Conservation (phyloP, 148 eudicot species). For the Fagopyrum homotropicum region DNA sequence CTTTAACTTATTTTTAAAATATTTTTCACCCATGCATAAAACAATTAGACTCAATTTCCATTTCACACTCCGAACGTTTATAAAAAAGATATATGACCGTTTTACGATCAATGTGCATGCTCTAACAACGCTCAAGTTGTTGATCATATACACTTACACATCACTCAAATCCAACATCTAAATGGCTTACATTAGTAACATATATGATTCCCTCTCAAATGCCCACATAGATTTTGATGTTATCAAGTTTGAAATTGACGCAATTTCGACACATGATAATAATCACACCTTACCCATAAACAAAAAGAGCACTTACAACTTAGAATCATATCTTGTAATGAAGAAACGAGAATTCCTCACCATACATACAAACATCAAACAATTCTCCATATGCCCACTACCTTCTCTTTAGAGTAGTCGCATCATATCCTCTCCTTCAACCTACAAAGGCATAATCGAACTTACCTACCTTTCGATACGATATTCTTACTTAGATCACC, state of each 20-base stretch:
- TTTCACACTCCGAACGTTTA: too few species aligned
- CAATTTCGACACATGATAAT: constrained; percentile 1
- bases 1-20: too few species aligned
- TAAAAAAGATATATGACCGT: too few species aligned
- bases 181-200: background rate
- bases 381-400: constrained; percentile 5
- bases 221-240: constrained; percentile 1
- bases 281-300: constrained; percentile 3
- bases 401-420: background rate
- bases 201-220: background rate
- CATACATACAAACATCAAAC: constrained; percentile 4
- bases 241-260: background rate
- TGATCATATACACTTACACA: too few species aligned
- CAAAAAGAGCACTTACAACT: background rate
- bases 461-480: background rate
- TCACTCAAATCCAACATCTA: background rate
- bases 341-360: background rate
- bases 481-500: background rate
- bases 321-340: constrained; percentile 10
- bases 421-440: background rate
- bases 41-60: too few species aligned
- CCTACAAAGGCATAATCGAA: background rate
- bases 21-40: too few species aligned
- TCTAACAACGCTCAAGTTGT: too few species aligned
- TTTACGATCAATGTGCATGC: too few species aligned